These are phyloP conservation scores for Euphorbia celastroides DNA, from an alignment of 441 rosid species.

Conservation along the genomic window DNA sequence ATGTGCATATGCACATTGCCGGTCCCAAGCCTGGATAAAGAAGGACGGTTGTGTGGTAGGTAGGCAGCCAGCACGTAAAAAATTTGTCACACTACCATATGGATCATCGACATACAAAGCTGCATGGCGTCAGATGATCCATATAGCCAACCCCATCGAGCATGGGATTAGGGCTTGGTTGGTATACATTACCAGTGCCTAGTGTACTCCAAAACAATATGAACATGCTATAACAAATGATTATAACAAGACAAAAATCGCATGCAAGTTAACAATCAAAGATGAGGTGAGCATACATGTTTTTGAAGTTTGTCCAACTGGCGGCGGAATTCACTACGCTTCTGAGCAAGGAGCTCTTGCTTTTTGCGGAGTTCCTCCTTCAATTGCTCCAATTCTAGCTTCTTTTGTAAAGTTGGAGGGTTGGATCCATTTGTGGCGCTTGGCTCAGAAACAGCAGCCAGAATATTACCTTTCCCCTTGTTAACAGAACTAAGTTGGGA, in stretches of 20 bases:
- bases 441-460: constrained; percentile 34
- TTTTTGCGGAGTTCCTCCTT: constrained; percentile 88
- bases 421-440: constrained; percentile 43
- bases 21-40: no score
- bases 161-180: no score
- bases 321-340: constrained; percentile 70
- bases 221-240: background rate
- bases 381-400: constrained; percentile 74
- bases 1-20: no score
- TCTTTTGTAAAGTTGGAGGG: constrained; percentile 63
- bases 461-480: constrained; percentile 52
- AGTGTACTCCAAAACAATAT: constrained; percentile 9
- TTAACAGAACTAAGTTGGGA: constrained; percentile 33
- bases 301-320: constrained; percentile 64
- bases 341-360: constrained; percentile 88
- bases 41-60: no score
- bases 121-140: no score
- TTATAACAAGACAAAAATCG: background rate
- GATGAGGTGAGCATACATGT: constrained; percentile 49
- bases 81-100: no score
- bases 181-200: no score
- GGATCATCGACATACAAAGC: no score
- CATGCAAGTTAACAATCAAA: background rate
- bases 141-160: no score
- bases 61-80: no score